phyloP scores from a whole-genome alignment of 225 moss, liverwort and hornwort genomes.

The Neckera pumila region DNA sequence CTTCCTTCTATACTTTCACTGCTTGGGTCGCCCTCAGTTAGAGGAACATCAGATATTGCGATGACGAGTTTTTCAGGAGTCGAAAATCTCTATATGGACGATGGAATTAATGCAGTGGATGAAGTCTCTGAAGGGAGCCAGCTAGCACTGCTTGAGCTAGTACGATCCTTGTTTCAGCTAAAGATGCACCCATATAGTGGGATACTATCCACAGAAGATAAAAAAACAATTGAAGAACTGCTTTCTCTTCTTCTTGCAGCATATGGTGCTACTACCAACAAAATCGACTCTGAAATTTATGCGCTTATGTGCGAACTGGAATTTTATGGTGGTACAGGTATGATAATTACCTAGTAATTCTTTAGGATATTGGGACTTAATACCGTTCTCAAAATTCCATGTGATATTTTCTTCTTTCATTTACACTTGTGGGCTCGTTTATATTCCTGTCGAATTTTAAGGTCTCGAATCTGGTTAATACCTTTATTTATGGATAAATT shows the following conservation, averaged over 20 bases:
- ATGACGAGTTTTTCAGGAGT: slow-evolving; percentile 2
- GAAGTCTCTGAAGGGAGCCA: slow-evolving; percentile 26
- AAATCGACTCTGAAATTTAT: slow-evolving; percentile 62
- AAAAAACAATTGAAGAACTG: slow-evolving; percentile 43
- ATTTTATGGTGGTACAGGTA: slow-evolving; percentile 60
- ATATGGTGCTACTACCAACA: slow-evolving; percentile 67
- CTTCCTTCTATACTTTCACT: slow-evolving; percentile 76
- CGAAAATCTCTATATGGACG: not conserved
- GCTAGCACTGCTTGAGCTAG: slow-evolving; percentile 61
- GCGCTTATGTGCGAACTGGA: slow-evolving; percentile 74
- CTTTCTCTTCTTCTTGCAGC: slow-evolving; percentile 77
- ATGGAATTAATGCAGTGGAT: not conserved
- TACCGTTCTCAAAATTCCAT: not conserved
- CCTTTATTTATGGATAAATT: not conserved
- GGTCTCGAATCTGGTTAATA: not conserved
- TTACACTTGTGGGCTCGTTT: not conserved
- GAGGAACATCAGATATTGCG: not conserved
- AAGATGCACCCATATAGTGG: slow-evolving; percentile 41
- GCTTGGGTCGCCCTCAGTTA: slow-evolving; percentile 47
- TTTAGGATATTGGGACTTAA: not conserved
- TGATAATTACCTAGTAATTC: not conserved
- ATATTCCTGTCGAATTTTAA: not conserved
- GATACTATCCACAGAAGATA: slow-evolving; percentile 6
- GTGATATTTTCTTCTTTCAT: not conserved
- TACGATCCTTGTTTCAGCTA: slow-evolving; percentile 56